These are phyloP conservation scores for Ophiostoma quercus DNA, from an alignment of 2,329 filamentous ascomycete genomes.

Conservation along the genomic window DNA sequence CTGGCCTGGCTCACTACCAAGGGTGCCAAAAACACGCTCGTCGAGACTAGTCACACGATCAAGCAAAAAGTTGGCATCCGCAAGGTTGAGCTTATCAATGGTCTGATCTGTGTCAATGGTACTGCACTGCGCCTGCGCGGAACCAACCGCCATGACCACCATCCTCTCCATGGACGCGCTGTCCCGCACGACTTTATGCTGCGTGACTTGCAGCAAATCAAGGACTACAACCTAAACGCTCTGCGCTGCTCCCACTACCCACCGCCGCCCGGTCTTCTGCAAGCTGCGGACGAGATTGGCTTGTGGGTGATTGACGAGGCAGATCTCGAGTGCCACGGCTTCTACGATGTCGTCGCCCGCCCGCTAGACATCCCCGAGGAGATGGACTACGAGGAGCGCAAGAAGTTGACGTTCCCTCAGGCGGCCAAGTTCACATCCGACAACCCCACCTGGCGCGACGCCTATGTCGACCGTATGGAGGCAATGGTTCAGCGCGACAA, in stretches of 20 bases:
- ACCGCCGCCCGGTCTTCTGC: slow-evolving; percentile 55
- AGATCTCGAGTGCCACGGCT: slow-evolving; percentile 51
- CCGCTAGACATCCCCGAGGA: slow-evolving; percentile 50
- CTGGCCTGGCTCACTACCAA: slow-evolving; percentile 29
- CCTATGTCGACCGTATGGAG: slow-evolving; percentile 62
- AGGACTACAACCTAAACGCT: slow-evolving; percentile 65
- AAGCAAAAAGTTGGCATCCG: slow-evolving; percentile 58
- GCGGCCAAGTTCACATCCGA: slow-evolving; percentile 57
- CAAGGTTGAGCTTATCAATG: slow-evolving; percentile 56
- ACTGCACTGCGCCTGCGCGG: slow-evolving; percentile 56
- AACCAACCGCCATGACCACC: slow-evolving; percentile 66
- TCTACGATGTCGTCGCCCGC: slow-evolving; percentile 46
- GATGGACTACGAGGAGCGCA: slow-evolving; percentile 56
- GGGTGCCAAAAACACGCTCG: background rate
- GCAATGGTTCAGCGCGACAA: slow-evolving; percentile 64
- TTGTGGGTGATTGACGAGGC: slow-evolving; percentile 55
- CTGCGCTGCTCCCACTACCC: slow-evolving; percentile 65
- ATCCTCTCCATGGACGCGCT: slow-evolving; percentile 57
- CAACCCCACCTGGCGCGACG: slow-evolving; percentile 55
- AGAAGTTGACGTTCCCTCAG: slow-evolving; percentile 49
- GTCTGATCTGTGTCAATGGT: slow-evolving; percentile 59
- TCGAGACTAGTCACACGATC: slow-evolving; percentile 37
- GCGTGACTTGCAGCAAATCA: slow-evolving; percentile 61
- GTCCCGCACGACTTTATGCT: slow-evolving; percentile 59
- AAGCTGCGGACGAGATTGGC: slow-evolving; percentile 60